phyloP scores from a whole-genome alignment of 495 filamentous ascomycete genomes.

The Penicillium riverlandense region DNA sequence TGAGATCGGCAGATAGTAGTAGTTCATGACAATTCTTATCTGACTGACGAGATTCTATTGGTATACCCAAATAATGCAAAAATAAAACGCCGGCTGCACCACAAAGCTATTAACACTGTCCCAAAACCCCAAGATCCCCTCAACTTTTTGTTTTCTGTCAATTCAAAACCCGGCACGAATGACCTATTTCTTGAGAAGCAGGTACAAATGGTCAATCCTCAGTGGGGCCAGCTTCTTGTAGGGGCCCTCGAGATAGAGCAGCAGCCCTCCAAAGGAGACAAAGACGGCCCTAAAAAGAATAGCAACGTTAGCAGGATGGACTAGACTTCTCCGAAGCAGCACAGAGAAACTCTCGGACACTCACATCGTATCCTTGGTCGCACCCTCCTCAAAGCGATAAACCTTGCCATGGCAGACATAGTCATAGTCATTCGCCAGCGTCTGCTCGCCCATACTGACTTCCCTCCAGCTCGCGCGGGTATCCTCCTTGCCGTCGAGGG shows the following conservation, averaged over 20 bases:
- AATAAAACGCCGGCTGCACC: constrained; percentile 23
- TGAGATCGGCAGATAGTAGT: not conserved
- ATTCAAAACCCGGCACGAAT: not conserved
- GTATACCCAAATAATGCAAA: constrained; percentile 22
- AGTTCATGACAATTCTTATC: no score
- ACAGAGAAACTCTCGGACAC: constrained; percentile 18
- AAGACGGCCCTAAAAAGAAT: constrained; percentile 69
- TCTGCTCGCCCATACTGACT: constrained; percentile 61
- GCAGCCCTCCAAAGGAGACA: constrained; percentile 82
- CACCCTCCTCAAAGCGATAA: constrained; percentile 89
- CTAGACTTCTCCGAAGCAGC: not conserved
- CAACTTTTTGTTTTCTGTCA: constrained; percentile 7
- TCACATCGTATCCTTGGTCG: constrained; percentile 75
- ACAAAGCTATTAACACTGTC: constrained; percentile 15
- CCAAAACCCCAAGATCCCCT: constrained; percentile 7
- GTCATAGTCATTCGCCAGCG: constrained; percentile 85
- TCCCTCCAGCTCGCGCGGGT: constrained; percentile 67
- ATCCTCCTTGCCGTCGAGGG: constrained; percentile 75
- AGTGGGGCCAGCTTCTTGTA: constrained; percentile 92
- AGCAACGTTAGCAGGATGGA: constrained; percentile 1
- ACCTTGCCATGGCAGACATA: constrained; percentile 98
- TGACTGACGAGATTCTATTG: constrained; percentile 16
- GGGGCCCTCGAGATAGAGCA: constrained; percentile 85
- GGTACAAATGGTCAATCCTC: constrained; percentile 86
- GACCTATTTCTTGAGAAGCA: constrained; percentile 80